Evolutionary conservation across 163 green algal genomes (phyloP), one percentile per base, ranked within the genome.

Genomic region (Coccomyxa subellipsoidea): DNA sequence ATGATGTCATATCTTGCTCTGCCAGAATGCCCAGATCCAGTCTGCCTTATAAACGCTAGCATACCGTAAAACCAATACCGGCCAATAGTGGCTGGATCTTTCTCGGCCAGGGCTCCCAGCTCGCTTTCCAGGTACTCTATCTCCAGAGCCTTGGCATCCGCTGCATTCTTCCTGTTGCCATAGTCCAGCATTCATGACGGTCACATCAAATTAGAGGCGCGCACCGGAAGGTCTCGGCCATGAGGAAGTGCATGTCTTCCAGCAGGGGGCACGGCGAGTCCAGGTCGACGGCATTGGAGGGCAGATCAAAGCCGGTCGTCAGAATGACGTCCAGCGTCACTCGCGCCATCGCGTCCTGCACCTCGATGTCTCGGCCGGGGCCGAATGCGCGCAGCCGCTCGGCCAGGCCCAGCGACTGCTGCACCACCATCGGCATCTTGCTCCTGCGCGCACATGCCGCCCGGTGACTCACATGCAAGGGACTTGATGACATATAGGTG

Each of bases 101-200:
- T 47, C 54, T 81, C 47, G 25, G 47, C 80, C 38, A 85, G 80
- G 25, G 37, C 34, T 35, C 12, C 38, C 40, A 84, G 66, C 66
- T 82, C 72, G 10, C 23, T 38, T 15, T 40, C 31, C 73, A 79
- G 73, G 21, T 73, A 73, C 71, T 39, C 35, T 3, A 38, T 31
- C 71, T 77, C 71, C 9, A 53, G 32, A 7, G 71, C 34, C 66
- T 38, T 34, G 3, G 31, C 66, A 37, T 38, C 66, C 1, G 66
- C 66, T 18, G 47, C 15, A 18, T 1, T 59, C 47, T 59, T 59
- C 4, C 23, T 59, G 15, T 59, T 59, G 47, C n/a, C n/a, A n/a
- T n/a, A n/a, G n/a, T n/a, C n/a, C n/a, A n/a, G n/a, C n/a, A n/a
- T n/a, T n/a, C n/a, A n/a, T n/a, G n/a, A n/a, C n/a, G n/a, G n/a